These are phyloP conservation scores for Mikania micrantha DNA, from an alignment of 129 eudicot genomes.

Conservation along the genomic window DNA sequence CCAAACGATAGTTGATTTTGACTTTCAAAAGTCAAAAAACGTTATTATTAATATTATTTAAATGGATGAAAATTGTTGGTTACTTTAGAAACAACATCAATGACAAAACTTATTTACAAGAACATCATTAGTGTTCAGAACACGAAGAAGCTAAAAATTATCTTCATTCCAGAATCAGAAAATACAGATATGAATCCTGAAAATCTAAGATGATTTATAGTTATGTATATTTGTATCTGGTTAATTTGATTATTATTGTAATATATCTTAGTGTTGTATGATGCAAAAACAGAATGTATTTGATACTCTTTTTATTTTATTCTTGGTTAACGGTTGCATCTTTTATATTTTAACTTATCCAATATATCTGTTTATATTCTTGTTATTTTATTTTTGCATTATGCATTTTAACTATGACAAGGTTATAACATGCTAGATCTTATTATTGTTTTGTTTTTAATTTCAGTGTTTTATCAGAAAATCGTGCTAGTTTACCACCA, in stretches of 20 bases:
- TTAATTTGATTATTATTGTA: not conserved
- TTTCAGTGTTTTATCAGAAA: slow-evolving; percentile 39
- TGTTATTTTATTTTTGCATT: no score
- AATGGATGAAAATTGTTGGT: not conserved
- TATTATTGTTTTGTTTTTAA: not conserved
- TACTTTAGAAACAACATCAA: not conserved
- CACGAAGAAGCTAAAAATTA: not conserved
- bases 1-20: not conserved
- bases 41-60: not conserved
- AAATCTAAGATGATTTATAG: not conserved
- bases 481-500: slow-evolving; percentile 69
- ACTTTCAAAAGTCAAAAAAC: slow-evolving; percentile 11
- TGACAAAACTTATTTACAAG: not conserved
- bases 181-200: not conserved
- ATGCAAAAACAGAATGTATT: not conserved
- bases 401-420: not conserved
- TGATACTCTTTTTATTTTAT: not conserved
- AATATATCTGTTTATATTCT: not conserved
- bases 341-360: not conserved
- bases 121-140: not conserved
- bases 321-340: not conserved
- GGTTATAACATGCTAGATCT: not conserved
- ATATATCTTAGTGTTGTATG: not conserved
- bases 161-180: not conserved
- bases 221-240: not conserved